Evolutionary conservation across 2,329 filamentous ascomycete genomes (phyloP), one percentile per base, ranked within the genome.

Genomic region (Diaporthe batatas): DNA sequence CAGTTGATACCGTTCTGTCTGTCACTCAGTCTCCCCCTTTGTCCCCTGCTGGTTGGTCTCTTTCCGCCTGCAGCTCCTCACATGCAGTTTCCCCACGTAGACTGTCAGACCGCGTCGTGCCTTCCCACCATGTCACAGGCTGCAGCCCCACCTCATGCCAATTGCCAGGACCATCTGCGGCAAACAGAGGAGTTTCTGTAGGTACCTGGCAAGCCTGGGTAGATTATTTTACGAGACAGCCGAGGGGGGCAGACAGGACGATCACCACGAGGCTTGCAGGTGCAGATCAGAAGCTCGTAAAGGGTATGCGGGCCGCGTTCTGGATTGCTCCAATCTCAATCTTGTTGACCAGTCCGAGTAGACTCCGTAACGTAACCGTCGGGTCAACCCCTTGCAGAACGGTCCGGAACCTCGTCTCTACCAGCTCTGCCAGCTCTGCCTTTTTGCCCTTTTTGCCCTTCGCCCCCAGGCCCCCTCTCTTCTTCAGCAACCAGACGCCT

Each of bases 241-340:
- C 57, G 57, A 62, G 36, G 44, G 62, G 42, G 36, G 36, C 1
- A 12, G 36, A 18, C 44, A 65, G 44, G 62, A 51, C 23, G 62
- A 64, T 65, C 62, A 36, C 21, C 44, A 65, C 25, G 62, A 65
- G 49, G 62, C 62, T 18, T 65, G 62, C 62, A 51, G 25, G 62
- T 51, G 62, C 62, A 65, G 62, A 65, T 65, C 62, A 18, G 29
- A 10, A 65, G 29, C 21, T n/a, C 62, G 62, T 65, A 51, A 65
- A 65, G 29, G 62, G 21, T 23, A n/a, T 39, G 44, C 62, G 62
- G 62, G 44, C 44, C 62, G 62, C 34, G 44, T 51, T 65, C 62
- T 65, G 62, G 62, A 25, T 49, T 51, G 62, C 44, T 25, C 62
- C 62, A 65, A 65, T 65, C 32, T 65, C 62, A n/a, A 29, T 29